These are phyloP conservation scores for Viola odorata DNA, from an alignment of 345 rosid genomes.

Conservation along the genomic window DNA sequence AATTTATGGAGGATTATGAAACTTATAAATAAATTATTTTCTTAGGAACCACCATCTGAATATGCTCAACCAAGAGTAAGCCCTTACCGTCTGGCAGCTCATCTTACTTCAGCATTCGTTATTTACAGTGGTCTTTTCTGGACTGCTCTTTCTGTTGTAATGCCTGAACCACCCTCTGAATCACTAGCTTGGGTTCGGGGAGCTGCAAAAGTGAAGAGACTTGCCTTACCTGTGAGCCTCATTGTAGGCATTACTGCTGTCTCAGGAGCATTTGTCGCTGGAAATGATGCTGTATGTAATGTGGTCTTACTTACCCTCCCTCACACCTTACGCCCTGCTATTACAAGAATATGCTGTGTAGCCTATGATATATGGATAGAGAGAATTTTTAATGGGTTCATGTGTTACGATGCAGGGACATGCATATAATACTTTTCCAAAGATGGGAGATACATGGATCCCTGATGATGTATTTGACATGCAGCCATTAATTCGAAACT, in stretches of 20 bases:
- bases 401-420: constrained; percentile 76
- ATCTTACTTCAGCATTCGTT: constrained; percentile 87
- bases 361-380: no score
- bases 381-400: no score
- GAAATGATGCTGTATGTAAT: constrained; percentile 86
- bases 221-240: constrained; percentile 78
- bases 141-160: constrained; percentile 85
- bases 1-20: no score
- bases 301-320: neutral
- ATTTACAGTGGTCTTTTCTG: constrained; percentile 88
- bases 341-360: no score
- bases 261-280: constrained; percentile 96
- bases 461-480: constrained; percentile 68
- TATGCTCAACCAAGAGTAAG: constrained; percentile 85
- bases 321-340: no score
- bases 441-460: constrained; percentile 89
- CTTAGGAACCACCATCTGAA: constrained; percentile 85
- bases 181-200: constrained; percentile 76
- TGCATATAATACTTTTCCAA: constrained; percentile 88
- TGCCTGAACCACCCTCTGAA: constrained; percentile 95
- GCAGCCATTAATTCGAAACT: constrained; percentile 81
- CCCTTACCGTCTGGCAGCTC: constrained; percentile 92
- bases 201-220: constrained; percentile 77
- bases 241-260: constrained; percentile 80
- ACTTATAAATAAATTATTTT: no score